Evolutionary conservation across 75 land plant species (phyloP), one percentile per base, ranked within the genome.

Genomic region (Azolla pinnata): DNA sequence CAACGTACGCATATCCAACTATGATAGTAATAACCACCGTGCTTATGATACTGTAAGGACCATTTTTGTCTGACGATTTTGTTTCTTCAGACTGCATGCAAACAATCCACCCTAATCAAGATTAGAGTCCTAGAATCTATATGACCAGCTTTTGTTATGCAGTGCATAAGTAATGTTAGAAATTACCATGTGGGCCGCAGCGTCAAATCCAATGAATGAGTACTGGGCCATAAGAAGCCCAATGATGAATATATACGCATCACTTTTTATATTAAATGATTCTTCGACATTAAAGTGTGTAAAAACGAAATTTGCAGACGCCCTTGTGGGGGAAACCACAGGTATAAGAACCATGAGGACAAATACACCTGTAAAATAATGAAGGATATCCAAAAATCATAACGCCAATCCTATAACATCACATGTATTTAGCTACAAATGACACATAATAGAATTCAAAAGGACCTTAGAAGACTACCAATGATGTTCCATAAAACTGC

Each of bases 181-280:
- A 49, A 73, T 73, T 64, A 82, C 93, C 97, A 90, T 84, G 62
- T 90, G 83, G 44, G 88, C 97, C 62, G 97, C 87, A 40, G 88
- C 88, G 74, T 90, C 97, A 64, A 81, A 90, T 35, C 97, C 97
- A 31, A 79, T 75, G 2, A 84, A 62, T 8, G 97, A 76, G 68
- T 90, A 90, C 65, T 90, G 97, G 78, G 88, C 82, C 88, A 87
- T 84, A 8, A 90, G 69, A 34, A 90, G 84, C 26, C 97, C 97
- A 24, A 90, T 42, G 45, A 81, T 70, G 71, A 90, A 90, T 33
- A 90, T 84, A 56, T 90, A 87, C 10, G 79, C 55, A 34, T 61
- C 82, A 38, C 78, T 87, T 53, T 70, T 66, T 25, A 90, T 84
- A 35, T 83, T 82, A 44, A 58, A 68, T 2, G 47, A 79, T 61